phyloP scores from a whole-genome alignment of 1,284 basidiomycete genomes.

The Trichosporon sp. region DNA sequence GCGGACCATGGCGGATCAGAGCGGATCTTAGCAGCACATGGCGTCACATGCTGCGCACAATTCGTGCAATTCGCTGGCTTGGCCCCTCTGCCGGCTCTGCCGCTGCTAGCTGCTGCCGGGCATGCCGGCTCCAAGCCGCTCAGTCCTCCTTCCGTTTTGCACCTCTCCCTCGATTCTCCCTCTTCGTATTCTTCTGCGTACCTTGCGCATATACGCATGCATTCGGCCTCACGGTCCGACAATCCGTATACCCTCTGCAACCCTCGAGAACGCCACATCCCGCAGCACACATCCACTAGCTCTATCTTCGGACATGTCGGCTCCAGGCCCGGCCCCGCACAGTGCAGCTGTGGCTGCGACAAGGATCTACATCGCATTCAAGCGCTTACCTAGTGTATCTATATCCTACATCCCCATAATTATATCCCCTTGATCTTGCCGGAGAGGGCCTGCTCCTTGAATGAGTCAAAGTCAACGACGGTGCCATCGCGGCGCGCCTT shows the following conservation, averaged over 20 bases:
- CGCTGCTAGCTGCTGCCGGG: neutral
- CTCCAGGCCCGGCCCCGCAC: neutral
- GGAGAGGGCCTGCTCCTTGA: slow-evolving; percentile 35
- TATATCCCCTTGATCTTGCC: slow-evolving; percentile 16
- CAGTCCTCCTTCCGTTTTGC: neutral
- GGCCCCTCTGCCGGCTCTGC: neutral
- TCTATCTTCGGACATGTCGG: neutral
- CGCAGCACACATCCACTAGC: neutral
- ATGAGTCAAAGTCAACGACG: slow-evolving; percentile 63
- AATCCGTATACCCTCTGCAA: neutral
- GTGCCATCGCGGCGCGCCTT: slow-evolving; percentile 67
- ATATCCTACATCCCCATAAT: neutral
- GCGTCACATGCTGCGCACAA: slow-evolving; percentile 8
- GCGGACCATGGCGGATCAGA: neutral
- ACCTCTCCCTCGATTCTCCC: neutral
- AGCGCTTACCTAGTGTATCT: slow-evolving; percentile 7
- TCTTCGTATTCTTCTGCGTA: neutral
- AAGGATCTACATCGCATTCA: neutral
- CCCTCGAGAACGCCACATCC: neutral
- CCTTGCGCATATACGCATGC: neutral
- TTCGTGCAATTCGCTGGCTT: neutral
- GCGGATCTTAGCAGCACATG: slow-evolving; percentile 5
- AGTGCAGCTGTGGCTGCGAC: too few species aligned
- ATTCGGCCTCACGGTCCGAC: neutral
- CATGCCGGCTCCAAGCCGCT: neutral